Base-by-base conservation (phyloP, 2,329 filamentous ascomycete species). In the Xylaria polymorpha region DNA sequence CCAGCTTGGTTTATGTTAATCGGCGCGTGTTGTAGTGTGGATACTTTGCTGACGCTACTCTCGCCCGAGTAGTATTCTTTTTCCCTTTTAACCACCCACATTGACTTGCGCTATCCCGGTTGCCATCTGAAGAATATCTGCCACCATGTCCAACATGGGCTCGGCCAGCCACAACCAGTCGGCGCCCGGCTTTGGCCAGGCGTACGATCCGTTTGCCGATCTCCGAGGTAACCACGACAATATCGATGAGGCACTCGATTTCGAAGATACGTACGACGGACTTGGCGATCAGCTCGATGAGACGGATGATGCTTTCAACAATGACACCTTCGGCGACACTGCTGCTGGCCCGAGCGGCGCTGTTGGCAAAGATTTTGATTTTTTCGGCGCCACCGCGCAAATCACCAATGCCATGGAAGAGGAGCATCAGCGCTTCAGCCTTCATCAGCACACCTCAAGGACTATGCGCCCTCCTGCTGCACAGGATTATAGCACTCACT, bases 211-310 rank as follows among this genome's bases (percentile, higher is more conserved):
- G 46, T 98, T 98, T 81, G 94, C 93, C 73, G 91, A 92, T 67
- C 88, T 98, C 66, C 90, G 92, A 67, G 85, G 85, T 60, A 85
- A 87, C 68, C 87, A 91, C 68, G 88, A 91, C 74, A 81, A 81
- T 61, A 85, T 85, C 73, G 88, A 87, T 70, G 76, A 77, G 46
- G 84, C 83, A 29, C 79, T 86, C 76, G 92, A 98, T 76, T 99
- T 98, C 75, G 96, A 99, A 76, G 94, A 99, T 79, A 98, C 95
- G 44, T 98, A 98, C 79, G 96, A 99, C 81, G 95, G 95, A 20
- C 85, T 99, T 48, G 96, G 94, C 66, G 92, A 97, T 78, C 90
- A 92, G 80, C 90, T 99, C 43, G 91, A 97, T 76, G 95, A 99
- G 79, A 91, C 92, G 22, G 93, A 95, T 77, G 96, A 99, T 84